phyloP scores from a whole-genome alignment of 2,329 filamentous ascomycete species.

The Pestalotiopsis sp. region DNA sequence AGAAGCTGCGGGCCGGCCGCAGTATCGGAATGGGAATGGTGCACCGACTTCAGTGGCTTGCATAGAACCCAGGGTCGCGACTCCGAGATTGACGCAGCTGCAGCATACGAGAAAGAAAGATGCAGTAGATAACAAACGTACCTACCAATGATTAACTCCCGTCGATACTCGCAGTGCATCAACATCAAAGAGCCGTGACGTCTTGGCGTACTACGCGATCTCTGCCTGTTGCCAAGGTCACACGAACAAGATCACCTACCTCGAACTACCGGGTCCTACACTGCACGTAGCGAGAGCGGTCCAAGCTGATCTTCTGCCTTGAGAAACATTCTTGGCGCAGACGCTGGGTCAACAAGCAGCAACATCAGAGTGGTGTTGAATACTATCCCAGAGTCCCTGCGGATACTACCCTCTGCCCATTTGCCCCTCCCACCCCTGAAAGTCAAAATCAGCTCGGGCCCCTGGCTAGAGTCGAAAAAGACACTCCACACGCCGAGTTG shows the following conservation, averaged over 20 bases:
- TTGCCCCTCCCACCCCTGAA: constrained; percentile 4
- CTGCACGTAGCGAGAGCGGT: background rate
- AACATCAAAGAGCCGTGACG: background rate
- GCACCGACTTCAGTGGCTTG: background rate
- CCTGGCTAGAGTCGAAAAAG: constrained; percentile 1
- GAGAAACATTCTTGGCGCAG: background rate
- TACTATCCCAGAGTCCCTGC: background rate
- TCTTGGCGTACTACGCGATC: background rate
- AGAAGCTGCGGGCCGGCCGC: background rate
- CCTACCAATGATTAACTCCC: background rate
- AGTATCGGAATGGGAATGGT: background rate
- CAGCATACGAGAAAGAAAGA: background rate
- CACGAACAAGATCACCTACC: background rate
- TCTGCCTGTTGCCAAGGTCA: background rate
- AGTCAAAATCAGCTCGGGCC: constrained; percentile 5
- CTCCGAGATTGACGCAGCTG: background rate
- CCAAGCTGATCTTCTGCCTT: background rate
- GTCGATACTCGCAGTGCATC: background rate
- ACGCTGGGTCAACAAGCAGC: background rate
- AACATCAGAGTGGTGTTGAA: background rate
- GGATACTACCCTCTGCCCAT: background rate
- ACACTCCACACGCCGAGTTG: background rate
- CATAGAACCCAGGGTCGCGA: background rate
- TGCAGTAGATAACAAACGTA: background rate
- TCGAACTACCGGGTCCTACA: background rate